These are phyloP conservation scores for Kregervanrija delftensis DNA, from an alignment of 805 yeast species.

Conservation along the genomic window DNA sequence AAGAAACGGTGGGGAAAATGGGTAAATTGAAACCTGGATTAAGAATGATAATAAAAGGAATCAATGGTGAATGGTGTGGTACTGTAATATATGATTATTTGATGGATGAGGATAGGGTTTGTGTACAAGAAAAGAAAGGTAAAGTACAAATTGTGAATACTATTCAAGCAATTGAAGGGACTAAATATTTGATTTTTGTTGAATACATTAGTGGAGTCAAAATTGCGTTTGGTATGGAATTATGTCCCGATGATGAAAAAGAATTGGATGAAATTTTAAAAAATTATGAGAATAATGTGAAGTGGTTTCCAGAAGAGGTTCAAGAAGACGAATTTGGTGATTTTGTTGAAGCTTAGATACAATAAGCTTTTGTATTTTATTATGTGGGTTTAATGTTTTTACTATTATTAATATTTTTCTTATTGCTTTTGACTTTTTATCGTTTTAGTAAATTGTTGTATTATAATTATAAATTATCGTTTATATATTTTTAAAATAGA, in stretches of 20 bases:
- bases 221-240: conserved; percentile 12
- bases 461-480: too few species aligned
- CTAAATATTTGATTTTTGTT: conserved; percentile 18
- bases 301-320: too few species aligned
- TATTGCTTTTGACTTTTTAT: too few species aligned
- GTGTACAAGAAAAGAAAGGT: conserved; percentile 9
- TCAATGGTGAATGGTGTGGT: conserved; percentile 11
- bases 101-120: not conserved
- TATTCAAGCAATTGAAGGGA: conserved; percentile 15
- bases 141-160: conserved; percentile 11
- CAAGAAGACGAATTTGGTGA: too few species aligned
- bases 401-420: too few species aligned
- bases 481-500: too few species aligned
- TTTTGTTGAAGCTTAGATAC: too few species aligned
- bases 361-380: too few species aligned
- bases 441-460: too few species aligned
- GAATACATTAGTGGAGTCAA: conserved; percentile 3
- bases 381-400: too few species aligned
- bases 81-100: conserved; percentile 7
- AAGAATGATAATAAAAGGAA: conserved; percentile 9
- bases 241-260: conserved; percentile 20
- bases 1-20: not conserved
- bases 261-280: conserved; percentile 6
- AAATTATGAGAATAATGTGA: conserved; percentile 6
- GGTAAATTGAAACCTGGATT: conserved; percentile 4